Evolutionary conservation across 352 stramenopile genomes (phyloP).

Genomic region (Phytophthora kernoviae): DNA sequence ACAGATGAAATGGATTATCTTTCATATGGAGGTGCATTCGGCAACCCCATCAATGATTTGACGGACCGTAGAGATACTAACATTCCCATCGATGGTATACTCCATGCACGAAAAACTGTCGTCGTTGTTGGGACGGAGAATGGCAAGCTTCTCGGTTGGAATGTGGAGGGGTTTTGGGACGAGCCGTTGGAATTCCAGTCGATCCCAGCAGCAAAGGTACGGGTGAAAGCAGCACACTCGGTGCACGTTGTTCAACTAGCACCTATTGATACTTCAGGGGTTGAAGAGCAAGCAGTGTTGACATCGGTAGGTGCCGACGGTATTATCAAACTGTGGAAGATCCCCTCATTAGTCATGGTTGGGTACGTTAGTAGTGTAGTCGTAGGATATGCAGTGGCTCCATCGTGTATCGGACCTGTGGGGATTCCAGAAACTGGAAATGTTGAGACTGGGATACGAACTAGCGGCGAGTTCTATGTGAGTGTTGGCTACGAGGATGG

Average conservation of each 20-base stretch:
- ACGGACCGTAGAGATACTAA: neutral
- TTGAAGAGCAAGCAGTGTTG: constrained; percentile 15
- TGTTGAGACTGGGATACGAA: neutral
- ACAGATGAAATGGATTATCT: constrained; percentile 5
- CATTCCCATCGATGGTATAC: neutral
- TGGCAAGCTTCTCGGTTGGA: constrained; percentile 49
- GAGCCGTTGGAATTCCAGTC: constrained; percentile 5
- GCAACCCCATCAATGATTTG: neutral
- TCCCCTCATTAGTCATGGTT: constrained; percentile 40
- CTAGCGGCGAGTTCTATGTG: constrained; percentile 6
- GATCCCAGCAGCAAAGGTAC: constrained; percentile 30
- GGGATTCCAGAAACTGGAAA: neutral
- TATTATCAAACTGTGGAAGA: constrained; percentile 66
- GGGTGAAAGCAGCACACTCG: constrained; percentile 39
- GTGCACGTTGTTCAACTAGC: constrained; percentile 55
- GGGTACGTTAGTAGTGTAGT: constrained; percentile 45
- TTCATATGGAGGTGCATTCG: constrained; percentile 8
- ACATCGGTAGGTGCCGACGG: constrained; percentile 57
- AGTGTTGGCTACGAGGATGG: constrained; percentile 67
- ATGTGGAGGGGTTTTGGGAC: constrained; percentile 9
- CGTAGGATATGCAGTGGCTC: constrained; percentile 28
- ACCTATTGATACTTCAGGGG: constrained; percentile 6
- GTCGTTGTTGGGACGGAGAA: constrained; percentile 46
- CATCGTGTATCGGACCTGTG: constrained; percentile 48
- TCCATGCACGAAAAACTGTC: constrained; percentile 3